Evolutionary conservation across 2,329 filamentous ascomycete species (phyloP), one percentile per base, ranked within the genome.

Genomic region (Sordariomycetes sp.): DNA sequence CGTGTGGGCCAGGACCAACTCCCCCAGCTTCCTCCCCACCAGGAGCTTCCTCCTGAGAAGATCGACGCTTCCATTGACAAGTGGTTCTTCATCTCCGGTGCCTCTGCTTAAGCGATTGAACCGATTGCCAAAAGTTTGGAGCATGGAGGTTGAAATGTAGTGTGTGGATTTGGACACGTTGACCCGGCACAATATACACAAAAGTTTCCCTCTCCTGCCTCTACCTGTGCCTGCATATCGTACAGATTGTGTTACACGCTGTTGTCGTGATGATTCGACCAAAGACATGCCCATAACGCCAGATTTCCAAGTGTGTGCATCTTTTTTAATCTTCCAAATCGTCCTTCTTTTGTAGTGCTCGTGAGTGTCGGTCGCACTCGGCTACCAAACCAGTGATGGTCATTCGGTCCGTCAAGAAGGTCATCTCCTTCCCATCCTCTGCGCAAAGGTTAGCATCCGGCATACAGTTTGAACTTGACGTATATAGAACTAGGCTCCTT

Each of bases 51-150:
- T 36, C 79, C 92, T 40, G 90, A 82, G 46, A 88, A 90, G 55
- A 94, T 98, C 51, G 92, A 98, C 59, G 75, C 79, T 59, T 93
- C 82, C 65, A 94, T 96, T 58, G 92, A 98, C 79, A 98, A 98
- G 80, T 98, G 92, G 92, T 98, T 98, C 83, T 98, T 96, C 79
- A 98, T 98, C 67, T 94, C 87, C 62, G 92, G 92, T 64, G 92
- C 92, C 57, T 86, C 87, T 50, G 72, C 82, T 51, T 90, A 84
- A 68, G 50, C 38, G 20, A 31, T 27, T 10, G 14, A 15, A 17
- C 23, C 12, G 17, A 27, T 28, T 14, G 16, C 4, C n/a, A 29
- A 28, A 15, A 19, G 20, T 25, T 16, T 18, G 8, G 10, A 33
- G 14, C 6, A 32, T 12, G 12, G 23, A 21, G 28, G 15, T 23